Evolutionary conservation across 2,329 filamentous ascomycete genomes (phyloP), one percentile per base, ranked within the genome.

Genomic region (Cucurbitaria berberidis): DNA sequence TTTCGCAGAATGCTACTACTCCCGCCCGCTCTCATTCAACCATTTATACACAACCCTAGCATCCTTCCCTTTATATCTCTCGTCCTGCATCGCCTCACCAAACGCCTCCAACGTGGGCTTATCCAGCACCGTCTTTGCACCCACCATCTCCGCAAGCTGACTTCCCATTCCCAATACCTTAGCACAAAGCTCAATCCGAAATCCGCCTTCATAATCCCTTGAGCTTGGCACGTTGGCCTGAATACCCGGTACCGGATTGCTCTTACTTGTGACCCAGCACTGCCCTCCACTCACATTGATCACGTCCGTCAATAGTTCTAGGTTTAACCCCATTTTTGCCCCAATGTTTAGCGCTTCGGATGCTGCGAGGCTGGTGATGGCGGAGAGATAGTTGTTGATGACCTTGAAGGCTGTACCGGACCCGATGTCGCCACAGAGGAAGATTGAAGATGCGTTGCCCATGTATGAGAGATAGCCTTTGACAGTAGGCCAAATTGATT

Each of bases 341-440:
- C 84, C 85, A 57, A 87, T 79, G 53, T 86, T 85, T 80, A 87
- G 84, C 3, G 84, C 85, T 66, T 87, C 85, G 1, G 82, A 82
- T 0, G 84, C 84, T 0, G 84, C 85, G 52, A 87, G 93, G 76
- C 97, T 97, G 77, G 91, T 95, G 62, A 98, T 87, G 3, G 93
- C 93, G 2, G 97, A 82, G 32, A 97, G 85, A 75, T 98, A 98
- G 77, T 98, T 98, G 78, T 98, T 98, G 51, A 93, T 92, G 22
- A 98, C 82, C 78, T 98, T 98, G 40, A 89, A 93, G 3, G 90
- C 90, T 1, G 97, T 83, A 0, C 93, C 93, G 3, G 90, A 84
- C 3, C 91, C 93, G 58, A 95, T 91, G 0, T 81, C 81, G 1
- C 93, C 93, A 67, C 95, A 89, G 71, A 95, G 91, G 59, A 96